Evolutionary conservation across 805 yeast species (phyloP).

Genomic region (Wickerhamiella alocasiicola): DNA sequence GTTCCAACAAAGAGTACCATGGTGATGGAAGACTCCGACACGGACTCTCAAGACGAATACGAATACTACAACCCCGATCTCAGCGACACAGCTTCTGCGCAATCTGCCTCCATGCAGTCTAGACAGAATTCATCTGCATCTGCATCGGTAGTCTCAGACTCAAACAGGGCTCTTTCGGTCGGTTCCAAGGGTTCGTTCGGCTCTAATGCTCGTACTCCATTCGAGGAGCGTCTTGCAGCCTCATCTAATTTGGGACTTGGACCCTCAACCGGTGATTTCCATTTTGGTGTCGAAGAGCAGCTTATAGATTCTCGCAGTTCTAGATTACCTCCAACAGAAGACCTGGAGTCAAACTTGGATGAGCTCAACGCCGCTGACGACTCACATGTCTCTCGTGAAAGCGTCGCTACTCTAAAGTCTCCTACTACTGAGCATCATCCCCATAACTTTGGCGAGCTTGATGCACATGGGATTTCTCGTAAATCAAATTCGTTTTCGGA

Average conservation of each 20-base stretch:
- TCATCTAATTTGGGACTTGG: background rate
- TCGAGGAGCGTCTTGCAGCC: constrained; percentile 8
- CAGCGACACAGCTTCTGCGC: constrained; percentile 1
- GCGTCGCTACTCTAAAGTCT: background rate
- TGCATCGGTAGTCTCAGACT: background rate
- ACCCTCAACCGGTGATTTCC: constrained; percentile 1
- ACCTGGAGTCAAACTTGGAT: background rate
- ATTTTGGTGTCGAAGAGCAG: constrained; percentile 11
- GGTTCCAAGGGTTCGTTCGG: background rate
- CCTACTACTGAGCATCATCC: background rate
- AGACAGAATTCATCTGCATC: constrained; percentile 1
- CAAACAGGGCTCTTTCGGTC: background rate
- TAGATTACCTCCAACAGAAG: background rate
- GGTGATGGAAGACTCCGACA: constrained; percentile 84
- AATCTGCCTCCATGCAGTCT: background rate
- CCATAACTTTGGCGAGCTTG: background rate
- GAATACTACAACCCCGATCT: constrained; percentile 6
- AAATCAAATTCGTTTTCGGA: background rate
- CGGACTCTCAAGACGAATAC: constrained; percentile 28
- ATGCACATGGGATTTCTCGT: background rate
- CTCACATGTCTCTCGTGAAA: too few species aligned
- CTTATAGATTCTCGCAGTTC: constrained; percentile 9
- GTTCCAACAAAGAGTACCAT: constrained; percentile 77
- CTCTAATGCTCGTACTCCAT: background rate
- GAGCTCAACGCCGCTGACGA: background rate